Conservation (phyloP, 208 protist species). For the Pavlovales sp. region DNA sequence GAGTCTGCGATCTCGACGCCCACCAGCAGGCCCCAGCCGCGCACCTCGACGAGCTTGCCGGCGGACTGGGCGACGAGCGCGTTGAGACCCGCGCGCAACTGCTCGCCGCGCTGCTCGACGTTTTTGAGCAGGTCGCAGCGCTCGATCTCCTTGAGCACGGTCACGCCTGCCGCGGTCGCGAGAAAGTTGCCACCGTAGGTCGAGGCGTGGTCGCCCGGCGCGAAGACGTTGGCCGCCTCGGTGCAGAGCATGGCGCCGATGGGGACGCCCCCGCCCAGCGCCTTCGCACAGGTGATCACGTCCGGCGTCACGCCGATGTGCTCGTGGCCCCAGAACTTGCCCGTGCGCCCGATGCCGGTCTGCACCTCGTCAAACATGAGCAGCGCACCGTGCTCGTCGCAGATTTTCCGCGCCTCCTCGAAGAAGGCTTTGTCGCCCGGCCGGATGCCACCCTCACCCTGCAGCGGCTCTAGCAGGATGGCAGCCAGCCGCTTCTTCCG, state of each 20-base stretch:
- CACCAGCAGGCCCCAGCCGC: slow-evolving; percentile 21
- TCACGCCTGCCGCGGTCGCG: slow-evolving; percentile 10
- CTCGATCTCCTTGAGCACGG: slow-evolving; percentile 18
- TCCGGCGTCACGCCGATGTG: slow-evolving; percentile 9
- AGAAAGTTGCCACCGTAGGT: slow-evolving; percentile 43
- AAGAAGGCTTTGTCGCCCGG: slow-evolving; percentile 18
- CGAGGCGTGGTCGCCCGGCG: slow-evolving; percentile 17
- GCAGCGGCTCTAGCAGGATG: slow-evolving; percentile 40
- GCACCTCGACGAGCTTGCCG: not conserved
- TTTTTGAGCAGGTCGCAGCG: not conserved
- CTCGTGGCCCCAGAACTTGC: slow-evolving; percentile 29
- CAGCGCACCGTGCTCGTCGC: slow-evolving; percentile 34
- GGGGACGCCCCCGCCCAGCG: slow-evolving; percentile 43
- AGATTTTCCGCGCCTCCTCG: not conserved
- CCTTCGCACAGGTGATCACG: slow-evolving; percentile 33
- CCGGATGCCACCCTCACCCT: slow-evolving; percentile 44
- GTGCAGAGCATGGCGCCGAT: slow-evolving; percentile 40
- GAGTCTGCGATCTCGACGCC: not conserved
- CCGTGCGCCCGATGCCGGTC: slow-evolving; percentile 35
- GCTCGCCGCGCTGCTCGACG: slow-evolving; percentile 18
- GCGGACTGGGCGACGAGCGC: not conserved
- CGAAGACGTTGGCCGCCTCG: not conserved
- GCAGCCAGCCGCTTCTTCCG: not conserved
- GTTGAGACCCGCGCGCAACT: not conserved
- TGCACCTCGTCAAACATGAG: slow-evolving; percentile 46